Evolutionary conservation across 805 yeast genomes (phyloP).

Genomic region (Candida palmyrensis): DNA sequence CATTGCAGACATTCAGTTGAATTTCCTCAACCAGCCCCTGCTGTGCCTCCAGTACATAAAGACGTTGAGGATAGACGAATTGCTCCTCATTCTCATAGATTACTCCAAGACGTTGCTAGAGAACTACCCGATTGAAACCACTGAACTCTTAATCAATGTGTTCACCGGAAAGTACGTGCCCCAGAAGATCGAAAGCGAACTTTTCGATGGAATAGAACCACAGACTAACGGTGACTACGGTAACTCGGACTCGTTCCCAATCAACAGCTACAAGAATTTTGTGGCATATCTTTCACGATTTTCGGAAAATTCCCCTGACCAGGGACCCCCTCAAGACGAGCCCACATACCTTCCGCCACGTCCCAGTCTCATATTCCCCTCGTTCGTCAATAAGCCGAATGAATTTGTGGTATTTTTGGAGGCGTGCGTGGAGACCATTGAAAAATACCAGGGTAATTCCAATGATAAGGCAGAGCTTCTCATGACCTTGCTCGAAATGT

Average conservation of each 20-base stretch:
- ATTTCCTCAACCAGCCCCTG: slow-evolving; percentile 56
- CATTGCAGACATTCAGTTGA: slow-evolving; percentile 70
- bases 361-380: slow-evolving; percentile 80
- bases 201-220: slow-evolving; percentile 3
- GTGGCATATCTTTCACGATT: slow-evolving; percentile 23
- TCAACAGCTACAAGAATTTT: slow-evolving; percentile 29
- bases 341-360: slow-evolving; percentile 89
- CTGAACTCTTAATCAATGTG: slow-evolving; percentile 74
- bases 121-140: slow-evolving; percentile 70
- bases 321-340: slow-evolving; percentile 7
- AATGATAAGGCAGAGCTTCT: slow-evolving; percentile 70
- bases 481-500: slow-evolving; percentile 78
- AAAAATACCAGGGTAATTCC: slow-evolving; percentile 62
- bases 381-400: slow-evolving; percentile 79
- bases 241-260: slow-evolving; percentile 12
- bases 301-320: slow-evolving; percentile 11
- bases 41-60: slow-evolving; percentile 61
- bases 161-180: slow-evolving; percentile 83
- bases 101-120: slow-evolving; percentile 64
- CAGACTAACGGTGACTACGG: slow-evolving; percentile 5
- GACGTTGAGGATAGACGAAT: slow-evolving; percentile 70
- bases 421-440: slow-evolving; percentile 80
- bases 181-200: slow-evolving; percentile 7
- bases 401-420: slow-evolving; percentile 91
- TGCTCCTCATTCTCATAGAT: slow-evolving; percentile 63